These are phyloP conservation scores for Dioscorea cayenensis DNA, from an alignment of 116 monocot species.

Conservation along the genomic window DNA sequence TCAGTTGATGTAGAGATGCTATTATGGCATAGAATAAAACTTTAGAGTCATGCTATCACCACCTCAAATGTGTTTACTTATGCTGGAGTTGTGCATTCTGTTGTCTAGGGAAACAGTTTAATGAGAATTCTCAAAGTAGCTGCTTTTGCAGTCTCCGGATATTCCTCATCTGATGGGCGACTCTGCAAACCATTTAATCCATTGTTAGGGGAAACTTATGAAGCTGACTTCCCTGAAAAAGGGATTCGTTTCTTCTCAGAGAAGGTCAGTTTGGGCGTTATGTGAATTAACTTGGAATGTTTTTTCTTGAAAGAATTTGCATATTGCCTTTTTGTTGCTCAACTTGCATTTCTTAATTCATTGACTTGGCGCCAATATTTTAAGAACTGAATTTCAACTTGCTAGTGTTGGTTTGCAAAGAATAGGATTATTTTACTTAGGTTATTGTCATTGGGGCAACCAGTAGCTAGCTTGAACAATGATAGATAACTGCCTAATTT, in stretches of 20 bases:
- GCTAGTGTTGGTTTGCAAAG: too few species aligned
- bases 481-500: too few species aligned
- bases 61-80: background rate
- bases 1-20: too few species aligned
- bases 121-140: constrained; percentile 23
- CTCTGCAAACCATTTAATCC: constrained; percentile 16
- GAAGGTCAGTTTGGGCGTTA: constrained; percentile 8
- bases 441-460: too few species aligned
- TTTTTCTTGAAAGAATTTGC: background rate
- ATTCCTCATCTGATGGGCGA: constrained; percentile 15
- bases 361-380: background rate
- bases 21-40: too few species aligned
- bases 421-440: too few species aligned
- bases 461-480: too few species aligned
- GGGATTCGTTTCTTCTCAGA: constrained; percentile 13
- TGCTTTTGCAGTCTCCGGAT: constrained; percentile 20
- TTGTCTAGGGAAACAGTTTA: constrained; percentile 12
- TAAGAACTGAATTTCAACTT: background rate
- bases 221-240: constrained; percentile 12
- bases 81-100: background rate
- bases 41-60: background rate
- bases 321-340: background rate
- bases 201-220: constrained; percentile 13
- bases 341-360: background rate
- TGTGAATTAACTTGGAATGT: background rate